Evolutionary conservation across 768 basidiomycete genomes (phyloP).

Genomic region (Trametes elegans): DNA sequence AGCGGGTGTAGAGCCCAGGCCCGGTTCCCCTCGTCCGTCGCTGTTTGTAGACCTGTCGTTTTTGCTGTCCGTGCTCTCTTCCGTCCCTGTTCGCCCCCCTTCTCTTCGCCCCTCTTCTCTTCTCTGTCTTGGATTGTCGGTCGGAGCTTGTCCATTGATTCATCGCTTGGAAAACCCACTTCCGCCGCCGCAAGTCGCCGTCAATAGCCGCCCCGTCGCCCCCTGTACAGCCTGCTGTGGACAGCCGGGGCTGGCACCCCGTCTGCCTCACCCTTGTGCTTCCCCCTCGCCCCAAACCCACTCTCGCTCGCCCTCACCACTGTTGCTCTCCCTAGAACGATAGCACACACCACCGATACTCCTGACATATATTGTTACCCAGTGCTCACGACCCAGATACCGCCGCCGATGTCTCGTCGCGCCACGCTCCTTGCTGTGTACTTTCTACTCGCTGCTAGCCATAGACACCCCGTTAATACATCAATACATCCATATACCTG

Average conservation of each 20-base stretch:
- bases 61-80: slow-evolving; percentile 7
- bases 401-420: not conserved
- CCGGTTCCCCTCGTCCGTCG: not conserved
- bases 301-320: too few relatives aligned
- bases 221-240: too few relatives aligned
- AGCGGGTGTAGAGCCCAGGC: slow-evolving; percentile 2
- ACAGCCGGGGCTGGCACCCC: too few relatives aligned
- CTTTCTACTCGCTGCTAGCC: not conserved
- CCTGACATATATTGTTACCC: too few relatives aligned
- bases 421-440: slow-evolving; percentile 12
- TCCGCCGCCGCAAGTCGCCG: not conserved
- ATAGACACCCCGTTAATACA: not conserved
- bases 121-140: not conserved
- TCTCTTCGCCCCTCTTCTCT: too few relatives aligned
- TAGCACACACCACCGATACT: not conserved
- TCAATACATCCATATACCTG: not conserved
- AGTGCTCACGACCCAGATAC: not conserved
- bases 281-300: too few relatives aligned
- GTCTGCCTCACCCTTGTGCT: too few relatives aligned
- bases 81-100: too few relatives aligned
- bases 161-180: not conserved
- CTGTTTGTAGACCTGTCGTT: not conserved
- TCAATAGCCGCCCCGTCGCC: too few relatives aligned
- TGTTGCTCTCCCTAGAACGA: too few relatives aligned
- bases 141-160: not conserved